Evolutionary conservation across 148 eudicot genomes (phyloP).

Genomic region (Fagopyrum tataricum): DNA sequence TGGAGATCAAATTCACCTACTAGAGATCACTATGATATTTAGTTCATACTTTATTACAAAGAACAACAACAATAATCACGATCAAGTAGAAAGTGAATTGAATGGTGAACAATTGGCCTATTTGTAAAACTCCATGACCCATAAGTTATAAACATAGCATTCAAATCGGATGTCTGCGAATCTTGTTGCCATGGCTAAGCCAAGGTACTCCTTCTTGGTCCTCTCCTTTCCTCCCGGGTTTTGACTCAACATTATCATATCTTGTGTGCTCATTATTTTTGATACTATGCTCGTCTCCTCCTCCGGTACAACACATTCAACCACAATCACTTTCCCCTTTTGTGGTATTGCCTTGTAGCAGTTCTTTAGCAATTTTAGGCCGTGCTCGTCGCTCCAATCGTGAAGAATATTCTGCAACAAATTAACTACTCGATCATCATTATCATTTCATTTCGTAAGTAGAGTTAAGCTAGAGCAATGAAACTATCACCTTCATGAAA

Average conservation of each 20-base stretch:
- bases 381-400: constrained; percentile 37
- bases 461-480: no score
- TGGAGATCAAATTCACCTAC: no score
- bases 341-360: constrained; percentile 31
- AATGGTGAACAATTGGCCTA: no score
- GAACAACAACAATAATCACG: no score
- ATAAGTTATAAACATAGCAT: constrained; percentile 19
- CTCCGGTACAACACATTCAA: constrained; percentile 25
- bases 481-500: not conserved
- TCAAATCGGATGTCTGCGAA: constrained; percentile 14
- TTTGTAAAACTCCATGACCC: constrained; percentile 35
- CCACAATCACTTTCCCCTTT: constrained; percentile 33
- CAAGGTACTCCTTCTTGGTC: constrained; percentile 4
- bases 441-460: no score
- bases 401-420: constrained; percentile 37
- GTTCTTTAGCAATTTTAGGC: constrained; percentile 31
- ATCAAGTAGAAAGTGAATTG: no score
- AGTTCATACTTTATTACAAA: no score
- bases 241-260: constrained; percentile 14
- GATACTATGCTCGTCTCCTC: constrained; percentile 13
- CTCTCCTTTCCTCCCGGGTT: constrained; percentile 13
- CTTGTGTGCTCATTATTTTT: constrained; percentile 21
- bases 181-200: constrained; percentile 1
- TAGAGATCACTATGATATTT: no score
- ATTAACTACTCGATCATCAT: not conserved